Conservation (phyloP, 768 basidiomycete species). For the Suillus discolor region DNA sequence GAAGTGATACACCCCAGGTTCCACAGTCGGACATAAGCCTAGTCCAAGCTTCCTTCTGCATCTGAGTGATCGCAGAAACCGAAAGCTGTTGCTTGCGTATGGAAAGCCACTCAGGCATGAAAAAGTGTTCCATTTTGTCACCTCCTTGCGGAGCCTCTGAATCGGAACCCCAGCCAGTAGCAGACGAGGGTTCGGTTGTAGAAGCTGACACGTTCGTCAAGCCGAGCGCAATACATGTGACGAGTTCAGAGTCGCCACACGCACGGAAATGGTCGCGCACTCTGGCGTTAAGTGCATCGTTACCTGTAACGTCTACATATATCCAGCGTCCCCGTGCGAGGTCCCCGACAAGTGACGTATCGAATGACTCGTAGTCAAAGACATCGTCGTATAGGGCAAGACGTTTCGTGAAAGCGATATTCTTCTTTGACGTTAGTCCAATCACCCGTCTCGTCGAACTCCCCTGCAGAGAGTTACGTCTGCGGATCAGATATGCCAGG, state of each 20-base stretch:
- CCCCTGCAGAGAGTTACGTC: conserved; percentile 35
- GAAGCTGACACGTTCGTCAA: conserved; percentile 58
- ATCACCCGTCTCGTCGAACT: conserved; percentile 41
- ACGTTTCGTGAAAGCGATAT: conserved; percentile 53
- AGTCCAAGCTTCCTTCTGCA: conserved; percentile 62
- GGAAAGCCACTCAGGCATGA: conserved; percentile 71
- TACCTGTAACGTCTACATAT: conserved; percentile 69
- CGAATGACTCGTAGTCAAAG: conserved; percentile 53
- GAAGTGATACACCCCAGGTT: conserved; percentile 54
- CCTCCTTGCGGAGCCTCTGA: neutral
- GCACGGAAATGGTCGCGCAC: conserved; percentile 43
- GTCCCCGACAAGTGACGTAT: conserved; percentile 32
- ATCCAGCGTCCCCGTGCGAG: conserved; percentile 45
- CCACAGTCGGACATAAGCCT: conserved; percentile 57
- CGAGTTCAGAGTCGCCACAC: conserved; percentile 28
- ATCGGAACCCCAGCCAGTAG: conserved; percentile 36
- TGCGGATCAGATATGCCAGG: conserved; percentile 59
- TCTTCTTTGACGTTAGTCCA: conserved; percentile 62
- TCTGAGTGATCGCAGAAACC: conserved; percentile 44
- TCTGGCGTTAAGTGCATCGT: conserved; percentile 47
- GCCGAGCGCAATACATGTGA: conserved; percentile 51
- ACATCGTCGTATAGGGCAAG: conserved; percentile 62
- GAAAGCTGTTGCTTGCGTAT: conserved; percentile 52
- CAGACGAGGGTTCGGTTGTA: conserved; percentile 31
- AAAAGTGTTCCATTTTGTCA: conserved; percentile 51